Conservation (phyloP, 805 yeast species). For the Clavispora santaluciae region DNA sequence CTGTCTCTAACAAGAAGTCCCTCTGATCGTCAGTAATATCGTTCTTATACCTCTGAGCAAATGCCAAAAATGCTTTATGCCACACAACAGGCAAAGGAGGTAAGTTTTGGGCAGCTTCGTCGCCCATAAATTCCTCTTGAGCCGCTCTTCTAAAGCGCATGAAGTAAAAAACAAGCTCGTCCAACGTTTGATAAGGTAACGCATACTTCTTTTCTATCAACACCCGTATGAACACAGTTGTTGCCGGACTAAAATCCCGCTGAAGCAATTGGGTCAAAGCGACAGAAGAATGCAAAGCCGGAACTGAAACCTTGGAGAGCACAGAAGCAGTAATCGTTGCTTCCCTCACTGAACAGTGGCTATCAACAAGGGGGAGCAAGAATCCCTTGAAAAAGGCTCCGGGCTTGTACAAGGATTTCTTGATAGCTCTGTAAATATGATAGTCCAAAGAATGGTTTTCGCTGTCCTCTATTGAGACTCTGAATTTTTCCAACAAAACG, state of each 20-base stretch:
- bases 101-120: conserved; percentile 32
- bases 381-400: conserved; percentile 97
- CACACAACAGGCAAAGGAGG: conserved; percentile 86
- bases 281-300: conserved; percentile 93
- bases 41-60: conserved; percentile 94
- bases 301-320: conserved; percentile 81
- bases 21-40: conserved; percentile 99
- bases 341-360: conserved; percentile 87
- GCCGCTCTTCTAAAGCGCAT: conserved; percentile 77
- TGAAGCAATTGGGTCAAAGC: conserved; percentile 78
- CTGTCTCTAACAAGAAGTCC: conserved; percentile 86
- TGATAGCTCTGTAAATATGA: conserved; percentile 86
- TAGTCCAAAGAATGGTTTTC: conserved; percentile 81
- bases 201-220: conserved; percentile 94
- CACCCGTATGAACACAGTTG: conserved; percentile 84
- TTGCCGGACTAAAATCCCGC: conserved; percentile 83
- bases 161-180: conserved; percentile 89
- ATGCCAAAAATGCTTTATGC: conserved; percentile 93
- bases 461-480: conserved; percentile 64
- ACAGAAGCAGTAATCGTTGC: conserved; percentile 95
- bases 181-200: conserved; percentile 92
- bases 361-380: conserved; percentile 82
- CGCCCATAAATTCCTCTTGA: conserved; percentile 33
- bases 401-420: conserved; percentile 92
- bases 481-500: conserved; percentile 67